Evolutionary conservation across 257 asterid species (phyloP), one percentile per base, ranked within the genome.

Genomic region (Solanum gracilifrons): DNA sequence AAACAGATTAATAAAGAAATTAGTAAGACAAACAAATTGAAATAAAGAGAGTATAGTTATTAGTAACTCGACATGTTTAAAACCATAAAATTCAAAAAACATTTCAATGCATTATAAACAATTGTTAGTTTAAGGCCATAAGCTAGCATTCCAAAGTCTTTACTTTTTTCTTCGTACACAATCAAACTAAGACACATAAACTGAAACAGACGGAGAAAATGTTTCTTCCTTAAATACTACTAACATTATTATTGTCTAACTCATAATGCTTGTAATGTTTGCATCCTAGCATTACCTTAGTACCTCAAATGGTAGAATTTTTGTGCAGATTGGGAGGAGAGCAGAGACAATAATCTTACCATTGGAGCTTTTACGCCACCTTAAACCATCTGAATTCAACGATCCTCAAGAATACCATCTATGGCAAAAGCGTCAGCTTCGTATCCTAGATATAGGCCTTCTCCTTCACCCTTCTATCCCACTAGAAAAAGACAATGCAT

Each of bases 291-390:
- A 66, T 66, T 66, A 66, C 31, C 3, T 75, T 23, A 75, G 55
- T 23, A 36, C 9, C 58, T 73, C 48, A 18, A 35, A 74, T 27
- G 27, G n/a, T 0, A 23, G 37, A 80, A 7, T 4, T 43, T 85
- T 39, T 84, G 76, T 32, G 11, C 91, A 95, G 98, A 94, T 93
- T 92, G 97, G 97, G 11, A 92, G 95, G 87, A 94, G 96, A 0
- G 95, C 95, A 9, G 98, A 95, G 93, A 93, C 96, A 29, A 92
- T 95, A 23, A 93, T 95, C 92, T 94, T 95, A 31, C 98, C 98
- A 4, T 87, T 95, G 2, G 98, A 95, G 92, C 93, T 95, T 3
- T 88, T 95, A 6, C 96, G 94, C 77, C 95, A 95, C 66, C 86
- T 93, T 25, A 95, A 91, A 84, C 98, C 98, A 8, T 93, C 96